Conservation (phyloP, 805 yeast species). For the Middelhovenomyces tepae region DNA sequence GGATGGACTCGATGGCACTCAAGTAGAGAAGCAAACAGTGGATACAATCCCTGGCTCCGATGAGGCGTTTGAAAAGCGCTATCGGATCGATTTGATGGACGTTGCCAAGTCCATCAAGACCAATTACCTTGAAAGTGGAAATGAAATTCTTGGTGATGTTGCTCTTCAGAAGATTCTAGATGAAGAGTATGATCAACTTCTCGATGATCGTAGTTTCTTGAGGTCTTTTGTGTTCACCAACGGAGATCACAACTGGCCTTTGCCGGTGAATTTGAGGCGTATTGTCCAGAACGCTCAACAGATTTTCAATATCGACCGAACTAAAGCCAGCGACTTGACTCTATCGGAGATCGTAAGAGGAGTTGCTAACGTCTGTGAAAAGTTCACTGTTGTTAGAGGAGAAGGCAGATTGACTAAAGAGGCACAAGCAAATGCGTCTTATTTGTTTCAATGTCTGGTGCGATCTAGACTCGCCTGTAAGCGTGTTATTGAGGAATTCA, state of each 20-base stretch:
- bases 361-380: constrained; percentile 59
- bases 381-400: constrained; percentile 75
- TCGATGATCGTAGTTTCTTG: constrained; percentile 67
- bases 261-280: constrained; percentile 96
- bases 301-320: constrained; percentile 86
- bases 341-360: constrained; percentile 69
- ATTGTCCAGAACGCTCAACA: constrained; percentile 95
- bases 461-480: constrained; percentile 88
- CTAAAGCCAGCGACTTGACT: constrained; percentile 82
- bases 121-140: constrained; percentile 74
- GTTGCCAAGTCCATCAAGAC: constrained; percentile 54
- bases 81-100: constrained; percentile 79
- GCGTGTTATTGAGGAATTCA: constrained; percentile 85
- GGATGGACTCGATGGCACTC: constrained; percentile 98
- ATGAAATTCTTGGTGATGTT: constrained; percentile 83
- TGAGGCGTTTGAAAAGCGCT: constrained; percentile 69
- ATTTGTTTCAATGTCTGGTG: constrained; percentile 80
- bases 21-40: constrained; percentile 91
- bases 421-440: constrained; percentile 88
- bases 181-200: constrained; percentile 71
- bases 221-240: constrained; percentile 76
- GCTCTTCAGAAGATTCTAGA: constrained; percentile 74
- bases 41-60: constrained; percentile 95
- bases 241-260: constrained; percentile 96
- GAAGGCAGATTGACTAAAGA: constrained; percentile 60